Evolutionary conservation across 2,329 filamentous ascomycete genomes (phyloP), one percentile per base, ranked within the genome.

Genomic region (Lachnellula subtilissima): DNA sequence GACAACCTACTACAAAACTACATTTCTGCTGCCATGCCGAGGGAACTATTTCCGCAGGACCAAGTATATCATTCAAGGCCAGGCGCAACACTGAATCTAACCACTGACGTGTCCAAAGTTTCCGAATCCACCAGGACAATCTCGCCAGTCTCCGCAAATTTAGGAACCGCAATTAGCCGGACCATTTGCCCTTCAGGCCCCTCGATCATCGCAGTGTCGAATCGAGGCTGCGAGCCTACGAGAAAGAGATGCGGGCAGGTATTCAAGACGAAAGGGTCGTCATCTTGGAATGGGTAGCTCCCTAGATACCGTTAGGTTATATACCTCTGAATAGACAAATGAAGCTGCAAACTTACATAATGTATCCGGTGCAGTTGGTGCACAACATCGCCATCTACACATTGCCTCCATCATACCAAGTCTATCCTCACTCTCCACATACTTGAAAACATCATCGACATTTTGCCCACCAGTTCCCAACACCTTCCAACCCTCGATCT

Each of bases 221-320:
- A 96, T 52, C 78, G 78, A 2, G 90, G 86, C 71, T 96, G 91
- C 65, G 88, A 91, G 15, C 92, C 92, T 1, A 89, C 87, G 70
- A 99, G 90, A 74, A 91, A 97, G 35, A 99, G 77, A 67, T 99
- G 93, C 2, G 94, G 94, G 60, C 90, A 96, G 17, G 85, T 76
- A 61, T 86, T 83, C 66, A 99, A 79, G 45, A 97, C 87, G 68
- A 97, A 95, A 0, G 90, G 91, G 68, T 99, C 95, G 50, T 91
- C 83, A 17, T 94, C 89, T 72, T 97, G 92, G 73, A 96, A 99
- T 0, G 94, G 94, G 69, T 97, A 99, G 68, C 89, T 92, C 89
- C 90, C 90, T 92, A 58, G 15, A 40, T 50, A 25, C 19, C 32
- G 28, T 62, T 49, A 61, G 57, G 36, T 19, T 32, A 50, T 3